Conservation (phyloP, 2,329 filamentous ascomycete genomes). For the Colletotrichum incanum region DNA sequence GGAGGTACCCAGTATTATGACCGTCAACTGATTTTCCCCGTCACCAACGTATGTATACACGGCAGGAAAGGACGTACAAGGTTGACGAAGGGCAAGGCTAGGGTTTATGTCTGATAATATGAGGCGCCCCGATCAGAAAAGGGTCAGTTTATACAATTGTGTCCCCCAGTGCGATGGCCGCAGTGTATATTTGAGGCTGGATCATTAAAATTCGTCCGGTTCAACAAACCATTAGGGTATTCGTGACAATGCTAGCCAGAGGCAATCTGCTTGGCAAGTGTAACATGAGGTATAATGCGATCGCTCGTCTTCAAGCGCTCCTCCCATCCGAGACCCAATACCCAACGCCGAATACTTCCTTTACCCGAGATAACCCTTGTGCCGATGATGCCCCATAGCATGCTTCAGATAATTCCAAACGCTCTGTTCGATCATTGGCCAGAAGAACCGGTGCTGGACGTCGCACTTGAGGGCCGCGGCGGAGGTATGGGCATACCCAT, state of each 20-base stretch:
- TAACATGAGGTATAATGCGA: conserved; percentile 39
- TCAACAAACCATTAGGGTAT: conserved; percentile 13
- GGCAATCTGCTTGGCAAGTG: conserved; percentile 26
- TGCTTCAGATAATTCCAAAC: conserved; percentile 2
- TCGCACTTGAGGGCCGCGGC: conserved; percentile 58
- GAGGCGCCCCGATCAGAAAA: neutral
- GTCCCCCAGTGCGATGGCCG: neutral
- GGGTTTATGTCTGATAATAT: neutral
- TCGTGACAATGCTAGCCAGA: conserved; percentile 33
- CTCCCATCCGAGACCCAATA: conserved; percentile 19
- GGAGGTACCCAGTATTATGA: neutral
- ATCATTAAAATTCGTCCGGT: conserved; percentile 15
- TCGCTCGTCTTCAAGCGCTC: conserved; percentile 20
- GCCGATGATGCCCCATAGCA: conserved; percentile 7
- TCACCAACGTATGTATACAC: neutral
- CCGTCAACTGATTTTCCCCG: conserved; percentile 6
- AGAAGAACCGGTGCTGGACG: conserved; percentile 61
- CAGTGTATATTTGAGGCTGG: neutral
- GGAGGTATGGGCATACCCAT: conserved; percentile 54
- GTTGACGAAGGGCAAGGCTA: too few relatives aligned
- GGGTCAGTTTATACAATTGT: neutral
- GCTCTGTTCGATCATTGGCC: conserved; percentile 54
- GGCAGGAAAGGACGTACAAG: neutral
- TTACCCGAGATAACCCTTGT: conserved; percentile 1
- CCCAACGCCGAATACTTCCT: conserved; percentile 33